Evolutionary conservation across 169 alveolate genomes (phyloP), one percentile per base, ranked within the genome.

Genomic region (Hammondia hammondi): DNA sequence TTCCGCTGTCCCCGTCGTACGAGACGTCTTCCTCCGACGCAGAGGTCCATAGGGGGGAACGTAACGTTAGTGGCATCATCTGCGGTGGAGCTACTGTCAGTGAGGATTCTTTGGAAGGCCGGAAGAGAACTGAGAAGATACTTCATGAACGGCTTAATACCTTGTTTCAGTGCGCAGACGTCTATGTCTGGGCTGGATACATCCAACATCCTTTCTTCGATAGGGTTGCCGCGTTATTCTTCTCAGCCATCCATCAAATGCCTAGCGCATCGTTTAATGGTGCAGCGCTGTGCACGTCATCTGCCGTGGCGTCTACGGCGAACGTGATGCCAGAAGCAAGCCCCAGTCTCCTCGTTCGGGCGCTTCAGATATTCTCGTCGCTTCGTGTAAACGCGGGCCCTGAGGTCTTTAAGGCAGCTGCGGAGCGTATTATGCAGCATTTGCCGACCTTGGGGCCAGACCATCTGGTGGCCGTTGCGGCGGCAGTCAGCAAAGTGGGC

Each of bases 101-200:
- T 24, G 37, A 24, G 43, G n/a, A 24, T 1, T 14, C 73, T 29
- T 12, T 29, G 92, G 39, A 67, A 85, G 10, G 71, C 24, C 57
- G 45, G 35, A 43, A 85, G 56, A 37, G 29, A 45, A 32, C 6
- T 46, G 73, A 85, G 12, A 35, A n/a, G 39, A 82, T 12, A 35
- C 52, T 52, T 61, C 82, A 35, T 81, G 84, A 70, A 84, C 82
- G 85, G 52, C 39, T 94, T 0, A 67, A 91, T 35, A 32, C 77
- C 57, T 88, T 91, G 6, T 70, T 94, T 71, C 57, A 73, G 39
- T 92, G 92, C 27, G 94, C 96, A 3, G 94, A 39, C 43, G 94
- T 72, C 19, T 94, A 94, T 67, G 70, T 37, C 1, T 91, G 96
- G 72, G 94, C 94, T 3, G 96, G 96, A 46, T 94, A 94, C 67